A percentile compares a stretch with the other conserved stretches of the same genome.
Conservation (phyloP, 352 stramenopile species). For the Pythium utonaiense region DNA sequence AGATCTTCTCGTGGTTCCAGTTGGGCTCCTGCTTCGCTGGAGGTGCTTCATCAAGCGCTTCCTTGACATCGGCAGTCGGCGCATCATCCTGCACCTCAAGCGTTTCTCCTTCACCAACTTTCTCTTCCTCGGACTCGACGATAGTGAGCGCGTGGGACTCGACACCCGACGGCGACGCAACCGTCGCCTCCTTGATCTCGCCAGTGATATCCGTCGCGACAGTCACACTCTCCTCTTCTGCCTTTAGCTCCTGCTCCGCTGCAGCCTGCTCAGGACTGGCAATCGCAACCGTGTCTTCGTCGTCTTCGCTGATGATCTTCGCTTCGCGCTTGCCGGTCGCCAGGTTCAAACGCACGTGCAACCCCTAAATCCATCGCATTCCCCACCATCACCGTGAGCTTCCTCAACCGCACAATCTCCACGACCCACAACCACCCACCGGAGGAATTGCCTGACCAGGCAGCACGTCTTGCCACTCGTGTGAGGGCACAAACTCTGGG, state of each 20-base stretch:
- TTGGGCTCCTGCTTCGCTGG: slow-evolving; percentile 42
- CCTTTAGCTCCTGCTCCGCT: slow-evolving; percentile 31
- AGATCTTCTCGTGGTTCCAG: slow-evolving; percentile 88
- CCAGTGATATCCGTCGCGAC: slow-evolving; percentile 52
- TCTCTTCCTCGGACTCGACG: slow-evolving; percentile 19
- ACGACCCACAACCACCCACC: slow-evolving; percentile 24
- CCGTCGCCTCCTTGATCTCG: slow-evolving; percentile 32
- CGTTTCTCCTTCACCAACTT: slow-evolving; percentile 7
- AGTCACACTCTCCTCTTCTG: slow-evolving; percentile 42
- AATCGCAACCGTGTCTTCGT: slow-evolving; percentile 22
- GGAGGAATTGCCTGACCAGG: slow-evolving; percentile 60
- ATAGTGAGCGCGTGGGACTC: slow-evolving; percentile 20
- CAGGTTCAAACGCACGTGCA: slow-evolving; percentile 81
- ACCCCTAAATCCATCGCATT: slow-evolving; percentile 38
- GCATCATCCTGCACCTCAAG: slow-evolving; percentile 6
- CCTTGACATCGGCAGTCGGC: not conserved
- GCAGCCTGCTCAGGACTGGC: slow-evolving; percentile 29
- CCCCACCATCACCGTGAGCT: slow-evolving; percentile 1
- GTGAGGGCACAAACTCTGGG: slow-evolving; percentile 60
- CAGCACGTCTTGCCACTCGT: slow-evolving; percentile 66
- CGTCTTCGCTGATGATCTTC: slow-evolving; percentile 64
- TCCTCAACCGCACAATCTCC: not conserved
- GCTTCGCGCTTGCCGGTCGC: slow-evolving; percentile 79
- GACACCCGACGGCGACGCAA: not conserved
- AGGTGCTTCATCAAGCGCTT: slow-evolving; percentile 26